Evolutionary conservation across 164 flowering plant species (phyloP), one percentile per base, ranked within the genome.

Genomic region (Kalanchoe fedtschenkoi): DNA sequence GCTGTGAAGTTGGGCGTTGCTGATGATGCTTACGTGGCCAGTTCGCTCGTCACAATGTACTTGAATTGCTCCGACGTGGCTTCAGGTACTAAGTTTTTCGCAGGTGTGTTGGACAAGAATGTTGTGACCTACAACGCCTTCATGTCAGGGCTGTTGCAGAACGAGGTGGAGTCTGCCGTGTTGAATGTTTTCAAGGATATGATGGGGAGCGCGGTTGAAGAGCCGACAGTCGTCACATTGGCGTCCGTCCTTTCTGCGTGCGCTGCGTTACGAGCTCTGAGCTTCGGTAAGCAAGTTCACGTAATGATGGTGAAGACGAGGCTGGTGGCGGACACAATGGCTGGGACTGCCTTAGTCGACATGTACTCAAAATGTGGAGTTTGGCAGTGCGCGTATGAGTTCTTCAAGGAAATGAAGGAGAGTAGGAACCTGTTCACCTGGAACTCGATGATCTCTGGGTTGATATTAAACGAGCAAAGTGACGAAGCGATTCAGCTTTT

Each of bases 301-400:
- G 76, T 74, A 60, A 51, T 77, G 26, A 44, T 74, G 0, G 63
- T 70, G 66, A 85, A 86, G 68, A 57, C 57, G 58, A 75, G 65
- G 17, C 32, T 68, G 39, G 61, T 22, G 9, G 51, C 30, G 57
- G 81, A 86, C 68, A 70, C 71, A 13, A 74, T 70, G 76, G 77
- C 83, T 34, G 93, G 84, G 57, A 83, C 86, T 44, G 76, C 86
- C 42, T 75, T 91, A 19, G 75, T 90, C 13, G 83, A 83, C 65
- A 76, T 86, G 89, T 88, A 88, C 59, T 78, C 80, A 0, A 88
- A 83, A 64, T 86, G 88, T 71, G 82, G 93, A 26, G 67, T 65
- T 67, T 80, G 81, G 71, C 62, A 66, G 16, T 64, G 41, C 59
- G 91, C 82, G 6, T 73, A 69, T 64, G 37, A 66, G 29, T 61